These are phyloP conservation scores for Dioscorea zingiberensis DNA, from an alignment of 106 monocot species.

Conservation along the genomic window DNA sequence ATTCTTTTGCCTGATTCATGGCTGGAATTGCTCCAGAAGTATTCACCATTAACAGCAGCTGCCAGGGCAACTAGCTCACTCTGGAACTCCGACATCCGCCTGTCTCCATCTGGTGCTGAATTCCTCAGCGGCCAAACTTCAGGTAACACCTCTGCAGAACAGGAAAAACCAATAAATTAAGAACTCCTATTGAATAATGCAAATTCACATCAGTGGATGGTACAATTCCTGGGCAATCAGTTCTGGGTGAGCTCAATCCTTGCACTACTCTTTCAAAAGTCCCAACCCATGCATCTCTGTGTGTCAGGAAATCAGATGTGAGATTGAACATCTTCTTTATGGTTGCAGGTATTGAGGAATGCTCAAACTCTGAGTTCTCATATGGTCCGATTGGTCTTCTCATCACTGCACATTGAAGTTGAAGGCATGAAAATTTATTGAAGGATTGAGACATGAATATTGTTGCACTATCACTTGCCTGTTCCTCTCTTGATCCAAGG, in stretches of 20 bases:
- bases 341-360: constrained; percentile 85
- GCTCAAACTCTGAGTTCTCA: constrained; percentile 61
- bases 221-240: constrained; percentile 52
- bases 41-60: constrained; percentile 40
- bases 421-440: neutral
- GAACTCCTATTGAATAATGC: neutral
- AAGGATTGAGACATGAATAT: neutral
- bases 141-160: constrained; percentile 45
- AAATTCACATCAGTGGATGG: neutral
- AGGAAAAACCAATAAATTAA: neutral
- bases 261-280: constrained; percentile 54
- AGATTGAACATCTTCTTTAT: constrained; percentile 74
- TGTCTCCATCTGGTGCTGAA: constrained; percentile 24
- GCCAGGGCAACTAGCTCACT: constrained; percentile 60
- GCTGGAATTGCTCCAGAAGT: constrained; percentile 16
- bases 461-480: constrained; percentile 16
- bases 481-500: constrained; percentile 87
- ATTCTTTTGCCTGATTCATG: constrained; percentile 35
- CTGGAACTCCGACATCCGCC: constrained; percentile 59
- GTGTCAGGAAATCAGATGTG: constrained; percentile 45
- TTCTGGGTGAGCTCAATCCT: constrained; percentile 48
- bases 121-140: constrained; percentile 26
- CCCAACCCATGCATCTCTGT: constrained; percentile 81
- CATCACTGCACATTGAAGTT: constrained; percentile 28
- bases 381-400: constrained; percentile 49